Conservation (phyloP, 2,329 filamentous ascomycete species). For the Davidsoniella virescens region DNA sequence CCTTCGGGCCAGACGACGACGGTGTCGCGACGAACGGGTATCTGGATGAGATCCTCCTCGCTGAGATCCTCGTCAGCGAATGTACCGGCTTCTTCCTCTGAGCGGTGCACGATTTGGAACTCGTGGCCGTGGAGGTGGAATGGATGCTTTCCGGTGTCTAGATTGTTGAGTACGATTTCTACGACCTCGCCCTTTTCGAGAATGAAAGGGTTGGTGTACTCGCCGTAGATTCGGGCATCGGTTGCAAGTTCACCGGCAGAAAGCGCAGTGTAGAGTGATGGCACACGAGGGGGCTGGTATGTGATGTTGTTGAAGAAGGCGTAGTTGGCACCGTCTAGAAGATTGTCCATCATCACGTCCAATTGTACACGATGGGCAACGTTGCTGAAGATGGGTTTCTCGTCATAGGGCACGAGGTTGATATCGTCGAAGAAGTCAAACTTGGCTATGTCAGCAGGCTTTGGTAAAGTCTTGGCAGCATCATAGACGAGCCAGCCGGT, state of each 20-base stretch:
- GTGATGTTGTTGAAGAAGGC: constrained; percentile 65
- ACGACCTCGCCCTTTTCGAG: constrained; percentile 52
- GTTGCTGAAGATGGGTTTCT: constrained; percentile 39
- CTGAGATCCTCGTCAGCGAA: constrained; percentile 32
- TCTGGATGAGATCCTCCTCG: constrained; percentile 30
- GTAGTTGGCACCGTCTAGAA: constrained; percentile 42
- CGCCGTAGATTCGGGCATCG: constrained; percentile 47
- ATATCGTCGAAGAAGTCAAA: constrained; percentile 57
- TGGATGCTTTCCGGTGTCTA: constrained; percentile 53
- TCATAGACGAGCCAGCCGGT: constrained; percentile 51
- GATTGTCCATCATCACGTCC: constrained; percentile 44
- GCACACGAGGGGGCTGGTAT: constrained; percentile 59
- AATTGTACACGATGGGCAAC: constrained; percentile 50
- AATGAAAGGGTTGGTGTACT: constrained; percentile 49
- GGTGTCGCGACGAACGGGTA: constrained; percentile 54
- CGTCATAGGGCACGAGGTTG: constrained; percentile 51
- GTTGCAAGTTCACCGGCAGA: constrained; percentile 41
- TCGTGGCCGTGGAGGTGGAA: constrained; percentile 67
- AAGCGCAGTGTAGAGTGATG: constrained; percentile 61
- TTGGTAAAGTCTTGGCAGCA: constrained; percentile 26
- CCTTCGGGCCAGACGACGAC: constrained; percentile 48
- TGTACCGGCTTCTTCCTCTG: constrained; percentile 37
- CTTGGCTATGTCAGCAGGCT: constrained; percentile 39
- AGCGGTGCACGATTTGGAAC: constrained; percentile 52
- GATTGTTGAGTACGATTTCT: constrained; percentile 63